Percentiles rank a stretch among this genome's conserved stretches.
phyloP scores from a whole-genome alignment of 2,329 filamentous ascomycete species.

The Helicocarpus griseus region DNA sequence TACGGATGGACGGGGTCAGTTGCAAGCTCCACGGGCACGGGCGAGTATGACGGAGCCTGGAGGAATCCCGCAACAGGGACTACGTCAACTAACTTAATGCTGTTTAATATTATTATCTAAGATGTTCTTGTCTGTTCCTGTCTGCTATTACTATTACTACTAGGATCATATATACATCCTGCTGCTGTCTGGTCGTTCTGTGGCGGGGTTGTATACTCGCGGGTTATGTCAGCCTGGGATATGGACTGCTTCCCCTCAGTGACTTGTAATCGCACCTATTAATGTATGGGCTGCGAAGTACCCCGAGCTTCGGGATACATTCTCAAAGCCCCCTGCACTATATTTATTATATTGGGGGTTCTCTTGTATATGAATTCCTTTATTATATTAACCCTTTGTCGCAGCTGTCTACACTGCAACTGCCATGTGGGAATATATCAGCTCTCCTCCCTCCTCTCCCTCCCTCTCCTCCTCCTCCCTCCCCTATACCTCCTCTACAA shows the following conservation, averaged over 20 bases:
- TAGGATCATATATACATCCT: no score
- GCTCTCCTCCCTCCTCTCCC: slow-evolving; percentile 1
- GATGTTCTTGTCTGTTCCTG: no score
- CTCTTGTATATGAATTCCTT: no score
- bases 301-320: neutral
- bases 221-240: neutral
- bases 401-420: no score
- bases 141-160: no score
- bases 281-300: neutral
- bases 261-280: neutral
- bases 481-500: slow-evolving; percentile 63
- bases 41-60: neutral
- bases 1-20: neutral
- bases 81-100: neutral
- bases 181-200: no score
- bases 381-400: no score
- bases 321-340: no score
- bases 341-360: no score
- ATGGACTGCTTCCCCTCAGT: neutral
- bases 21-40: neutral
- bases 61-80: neutral
- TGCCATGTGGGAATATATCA: no score
- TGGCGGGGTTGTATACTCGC: neutral
- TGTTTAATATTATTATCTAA: no score
- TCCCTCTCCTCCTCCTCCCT: slow-evolving; percentile 17